Conservation (phyloP, 2,329 filamentous ascomycete genomes). For the Paraphoma chrysanthemicola region DNA sequence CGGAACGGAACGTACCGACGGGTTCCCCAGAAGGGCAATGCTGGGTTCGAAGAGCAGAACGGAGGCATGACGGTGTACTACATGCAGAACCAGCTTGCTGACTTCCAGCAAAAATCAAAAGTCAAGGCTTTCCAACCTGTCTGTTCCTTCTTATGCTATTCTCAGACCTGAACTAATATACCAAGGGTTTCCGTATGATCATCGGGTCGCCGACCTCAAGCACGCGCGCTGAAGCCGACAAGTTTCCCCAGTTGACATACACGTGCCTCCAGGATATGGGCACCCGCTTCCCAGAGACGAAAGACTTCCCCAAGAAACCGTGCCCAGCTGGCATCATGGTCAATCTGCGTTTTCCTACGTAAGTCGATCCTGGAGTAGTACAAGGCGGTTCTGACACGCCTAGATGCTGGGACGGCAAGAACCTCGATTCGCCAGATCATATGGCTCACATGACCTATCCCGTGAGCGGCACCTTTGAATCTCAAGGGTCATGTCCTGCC, state of each 20-base stretch:
- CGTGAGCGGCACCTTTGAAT: slow-evolving; percentile 30
- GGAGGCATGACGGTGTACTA: slow-evolving; percentile 41
- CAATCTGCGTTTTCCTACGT: slow-evolving; percentile 49
- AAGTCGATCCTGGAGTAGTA: slow-evolving; percentile 1
- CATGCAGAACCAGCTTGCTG: slow-evolving; percentile 36
- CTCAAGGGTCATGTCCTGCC: slow-evolving; percentile 58
- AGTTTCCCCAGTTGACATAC: slow-evolving; percentile 55
- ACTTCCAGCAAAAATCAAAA: slow-evolving; percentile 39
- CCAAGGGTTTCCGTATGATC: slow-evolving; percentile 35
- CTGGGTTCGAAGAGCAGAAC: slow-evolving; percentile 32
- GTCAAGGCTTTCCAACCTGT: slow-evolving; percentile 52
- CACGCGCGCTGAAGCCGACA: slow-evolving; percentile 42
- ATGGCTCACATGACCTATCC: slow-evolving; percentile 33
- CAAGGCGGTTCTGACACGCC: slow-evolving; percentile 29
- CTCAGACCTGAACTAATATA: not conserved
- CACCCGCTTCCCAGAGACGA: slow-evolving; percentile 50
- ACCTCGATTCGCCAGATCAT: slow-evolving; percentile 33
- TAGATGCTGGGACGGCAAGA: slow-evolving; percentile 51
- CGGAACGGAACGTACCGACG: slow-evolving; percentile 35
- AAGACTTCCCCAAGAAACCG: slow-evolving; percentile 48
- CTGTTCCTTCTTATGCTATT: not conserved
- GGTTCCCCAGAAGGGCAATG: slow-evolving; percentile 31
- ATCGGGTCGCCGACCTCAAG: slow-evolving; percentile 30
- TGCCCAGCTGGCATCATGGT: slow-evolving; percentile 55
- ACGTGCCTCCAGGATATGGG: slow-evolving; percentile 52